These are phyloP conservation scores for Cantharellus anzutake DNA, from an alignment of 768 basidiomycete species.

Conservation along the genomic window DNA sequence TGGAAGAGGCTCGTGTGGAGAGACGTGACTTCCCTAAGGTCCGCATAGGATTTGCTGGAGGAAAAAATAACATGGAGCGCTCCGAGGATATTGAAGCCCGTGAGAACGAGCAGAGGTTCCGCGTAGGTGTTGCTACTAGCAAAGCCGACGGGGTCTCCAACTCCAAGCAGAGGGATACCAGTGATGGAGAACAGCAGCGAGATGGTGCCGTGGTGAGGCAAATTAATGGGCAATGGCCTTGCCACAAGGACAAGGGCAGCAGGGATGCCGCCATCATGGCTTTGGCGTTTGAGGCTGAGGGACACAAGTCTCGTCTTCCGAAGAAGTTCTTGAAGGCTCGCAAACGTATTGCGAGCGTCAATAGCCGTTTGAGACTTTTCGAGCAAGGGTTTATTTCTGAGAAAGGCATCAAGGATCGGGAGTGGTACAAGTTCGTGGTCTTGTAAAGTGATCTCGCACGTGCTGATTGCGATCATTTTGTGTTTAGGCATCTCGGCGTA, in stretches of 20 bases:
- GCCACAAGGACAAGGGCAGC: no score
- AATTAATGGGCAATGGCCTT: no score
- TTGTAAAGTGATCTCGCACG: neutral
- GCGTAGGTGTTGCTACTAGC: neutral
- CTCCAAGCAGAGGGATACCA: neutral
- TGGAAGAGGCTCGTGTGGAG: no score
- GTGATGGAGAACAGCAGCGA: no score
- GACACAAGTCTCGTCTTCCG: neutral
- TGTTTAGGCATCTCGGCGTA: constrained; percentile 41
- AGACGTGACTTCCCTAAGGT: no score
- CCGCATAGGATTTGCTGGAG: no score
- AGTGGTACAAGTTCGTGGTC: constrained; percentile 44
- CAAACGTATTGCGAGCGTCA: constrained; percentile 36
- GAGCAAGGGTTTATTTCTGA: constrained; percentile 68
- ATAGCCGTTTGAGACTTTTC: constrained; percentile 48
- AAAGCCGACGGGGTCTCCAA: neutral
- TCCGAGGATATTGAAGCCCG: constrained; percentile 11
- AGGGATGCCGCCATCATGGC: no score
- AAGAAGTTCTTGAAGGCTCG: constrained; percentile 33
- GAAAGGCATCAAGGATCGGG: constrained; percentile 24
- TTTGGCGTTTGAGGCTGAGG: neutral
- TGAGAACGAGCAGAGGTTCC: constrained; percentile 10
- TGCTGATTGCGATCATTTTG: neutral
- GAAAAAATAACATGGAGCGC: no score
- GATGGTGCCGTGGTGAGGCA: no score